These are phyloP conservation scores for Phaeolepiota aurea DNA, from an alignment of 768 basidiomycete genomes.

Conservation along the genomic window DNA sequence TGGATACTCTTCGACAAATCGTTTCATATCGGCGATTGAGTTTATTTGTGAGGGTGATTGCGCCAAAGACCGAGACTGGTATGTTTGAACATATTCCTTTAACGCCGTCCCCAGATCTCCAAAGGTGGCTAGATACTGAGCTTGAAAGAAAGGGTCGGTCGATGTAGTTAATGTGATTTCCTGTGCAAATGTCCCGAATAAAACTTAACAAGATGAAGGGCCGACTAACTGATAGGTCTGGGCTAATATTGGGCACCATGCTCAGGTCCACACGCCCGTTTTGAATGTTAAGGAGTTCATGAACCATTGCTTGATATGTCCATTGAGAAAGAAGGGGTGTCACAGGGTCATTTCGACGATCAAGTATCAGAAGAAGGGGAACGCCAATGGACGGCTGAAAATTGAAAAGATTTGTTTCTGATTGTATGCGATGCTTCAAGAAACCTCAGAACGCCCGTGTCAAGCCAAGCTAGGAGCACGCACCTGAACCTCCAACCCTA, in stretches of 20 bases:
- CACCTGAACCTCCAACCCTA: conserved; percentile 83
- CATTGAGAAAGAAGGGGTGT: conserved; percentile 95
- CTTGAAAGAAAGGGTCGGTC: conserved; percentile 91
- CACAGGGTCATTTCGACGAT: conserved; percentile 94
- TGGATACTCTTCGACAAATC: conserved; percentile 95
- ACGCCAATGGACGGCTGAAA: conserved; percentile 85
- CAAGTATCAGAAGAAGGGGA: conserved; percentile 85
- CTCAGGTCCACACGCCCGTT: conserved; percentile 88
- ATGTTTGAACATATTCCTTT: conserved; percentile 89
- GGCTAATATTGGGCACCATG: conserved; percentile 75
- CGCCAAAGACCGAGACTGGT: conserved; percentile 75
- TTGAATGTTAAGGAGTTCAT: conserved; percentile 87
- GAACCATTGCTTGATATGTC: conserved; percentile 99
- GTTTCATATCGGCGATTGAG: conserved; percentile 95
- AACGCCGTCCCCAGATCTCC: conserved; percentile 92
- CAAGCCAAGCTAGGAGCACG: neutral
- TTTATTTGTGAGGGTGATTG: conserved; percentile 78
- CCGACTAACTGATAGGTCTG: conserved; percentile 75
- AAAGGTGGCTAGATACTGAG: conserved; percentile 86
- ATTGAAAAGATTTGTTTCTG: conserved; percentile 82
- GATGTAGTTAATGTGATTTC: conserved; percentile 90
- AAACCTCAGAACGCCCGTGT: conserved; percentile 1
- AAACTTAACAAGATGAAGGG: no score
- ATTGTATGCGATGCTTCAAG: conserved; percentile 66
- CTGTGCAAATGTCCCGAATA: no score